Evolutionary conservation across 1,284 basidiomycete species (phyloP), one percentile per base, ranked within the genome.

Genomic region (Lignosus rhinocerotis): DNA sequence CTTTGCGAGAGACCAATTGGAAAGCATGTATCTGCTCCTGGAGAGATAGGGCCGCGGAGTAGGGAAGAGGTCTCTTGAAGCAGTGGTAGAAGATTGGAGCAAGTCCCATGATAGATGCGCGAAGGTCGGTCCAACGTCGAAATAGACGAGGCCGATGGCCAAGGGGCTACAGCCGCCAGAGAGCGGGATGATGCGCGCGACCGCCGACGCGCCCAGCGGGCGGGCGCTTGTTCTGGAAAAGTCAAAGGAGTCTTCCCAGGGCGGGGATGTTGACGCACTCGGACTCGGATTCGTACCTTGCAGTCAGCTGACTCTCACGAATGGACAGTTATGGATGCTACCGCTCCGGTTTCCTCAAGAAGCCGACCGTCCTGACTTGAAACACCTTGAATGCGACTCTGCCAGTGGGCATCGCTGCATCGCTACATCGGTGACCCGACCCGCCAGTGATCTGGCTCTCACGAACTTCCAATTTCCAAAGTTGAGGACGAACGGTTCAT

Each of bases 1-100:
- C 62, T 38, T 75, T 78, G 32, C 86, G 81, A n/a, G 77, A 77
- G 6, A 73, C 61, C 21, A 90, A 75, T 70, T 92, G 84, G 47
- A 85, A 68, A 50, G 81, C 74, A 64, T 93, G 86, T 17, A 93
- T 77, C 56, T 74, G 79, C 67, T 93, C 83, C 72, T 93, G 90
- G 25, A 95, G 74, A 8, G 80, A 78, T 51, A 94, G 80, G 0
- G 90, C 86, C 17, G 79, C 79, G 12, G 76, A 72, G 69, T 95
- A 94, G 0, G 92, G 88, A 39, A 94, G 73, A 30, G 90, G 91
- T 7, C 74, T 75, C 14, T 75, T 76, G 72, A 96, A 95, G 66
- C 87, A 79, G 69, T 94, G 90, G 72, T 87, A 93, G 63, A 90
- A 76, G 52, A 94, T 78, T 1, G 93, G 86, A 33, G 88, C 82